Conservation (phyloP, 2,329 filamentous ascomycete species). For the Didymella exigua region DNA sequence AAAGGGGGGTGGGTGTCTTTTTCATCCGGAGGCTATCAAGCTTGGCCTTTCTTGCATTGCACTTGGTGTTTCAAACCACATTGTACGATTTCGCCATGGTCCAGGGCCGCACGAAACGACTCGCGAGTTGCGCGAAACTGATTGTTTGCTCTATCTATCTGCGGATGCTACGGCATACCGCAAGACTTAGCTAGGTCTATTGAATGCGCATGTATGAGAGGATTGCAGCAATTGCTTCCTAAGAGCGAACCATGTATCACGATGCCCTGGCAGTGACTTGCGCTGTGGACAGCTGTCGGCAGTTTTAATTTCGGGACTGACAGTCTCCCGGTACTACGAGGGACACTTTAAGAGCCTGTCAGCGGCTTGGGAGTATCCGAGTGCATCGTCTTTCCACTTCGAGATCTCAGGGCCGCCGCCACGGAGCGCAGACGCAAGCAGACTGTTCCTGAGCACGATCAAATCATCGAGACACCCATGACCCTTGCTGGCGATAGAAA, state of each 20-base stretch:
- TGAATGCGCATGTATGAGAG: constrained; percentile 2
- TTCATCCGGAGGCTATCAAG: background rate
- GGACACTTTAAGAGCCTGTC: background rate
- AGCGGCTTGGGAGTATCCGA: background rate
- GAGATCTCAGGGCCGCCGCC: constrained; percentile 1
- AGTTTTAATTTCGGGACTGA: background rate
- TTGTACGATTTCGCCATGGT: constrained; percentile 1
- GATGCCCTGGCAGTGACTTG: background rate
- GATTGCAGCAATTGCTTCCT: background rate
- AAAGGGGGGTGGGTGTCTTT: constrained; percentile 1
- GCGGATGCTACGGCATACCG: background rate
- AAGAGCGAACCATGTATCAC: background rate
- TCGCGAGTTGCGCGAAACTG: background rate
- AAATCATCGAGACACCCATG: too few relatives aligned
- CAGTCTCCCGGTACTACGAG: background rate
- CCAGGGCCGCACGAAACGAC: background rate
- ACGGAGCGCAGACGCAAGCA: background rate
- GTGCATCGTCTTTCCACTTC: background rate
- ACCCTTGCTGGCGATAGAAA: too few relatives aligned
- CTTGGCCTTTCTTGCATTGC: constrained; percentile 8
- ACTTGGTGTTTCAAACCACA: background rate
- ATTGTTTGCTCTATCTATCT: background rate
- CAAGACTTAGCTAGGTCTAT: background rate
- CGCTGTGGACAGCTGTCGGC: background rate
- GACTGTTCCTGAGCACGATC: too few relatives aligned